These are phyloP conservation scores for Stagonosporopsis cucurbitacearum DNA, from an alignment of 2,329 filamentous ascomycete species.

Conservation along the genomic window DNA sequence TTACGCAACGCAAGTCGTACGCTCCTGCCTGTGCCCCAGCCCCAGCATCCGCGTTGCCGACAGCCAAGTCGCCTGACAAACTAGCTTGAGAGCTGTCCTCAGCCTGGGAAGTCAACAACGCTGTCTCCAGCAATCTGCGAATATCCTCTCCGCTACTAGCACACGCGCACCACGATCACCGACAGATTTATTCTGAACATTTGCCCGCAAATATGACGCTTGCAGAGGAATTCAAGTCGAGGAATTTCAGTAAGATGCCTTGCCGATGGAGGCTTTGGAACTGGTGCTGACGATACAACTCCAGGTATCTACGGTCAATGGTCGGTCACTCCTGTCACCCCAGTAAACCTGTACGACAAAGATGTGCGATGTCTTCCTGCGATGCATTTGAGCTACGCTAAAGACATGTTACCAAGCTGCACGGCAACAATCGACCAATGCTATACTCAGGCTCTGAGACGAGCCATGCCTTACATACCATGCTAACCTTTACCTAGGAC, in stretches of 20 bases:
- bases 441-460: background rate
- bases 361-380: no score
- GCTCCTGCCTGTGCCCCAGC: slow-evolving; percentile 13
- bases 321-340: slow-evolving; percentile 53
- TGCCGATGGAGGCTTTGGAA: slow-evolving; percentile 15
- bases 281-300: slow-evolving; percentile 42
- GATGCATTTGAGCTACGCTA: background rate
- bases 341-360: background rate
- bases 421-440: background rate
- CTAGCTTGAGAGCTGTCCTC: slow-evolving; percentile 30
- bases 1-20: slow-evolving; percentile 41
- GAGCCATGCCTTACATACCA: background rate
- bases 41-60: slow-evolving; percentile 8
- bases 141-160: slow-evolving; percentile 3
- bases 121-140: slow-evolving; percentile 17
- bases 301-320: slow-evolving; percentile 73
- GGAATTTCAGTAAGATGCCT: slow-evolving; percentile 67
- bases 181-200: background rate
- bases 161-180: slow-evolving; percentile 14
- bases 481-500: slow-evolving; percentile 50
- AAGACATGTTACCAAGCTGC: background rate
- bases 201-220: slow-evolving; percentile 58
- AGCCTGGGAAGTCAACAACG: slow-evolving; percentile 35
- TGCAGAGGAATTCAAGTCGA: slow-evolving; percentile 67
- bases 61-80: slow-evolving; percentile 27